phyloP scores from a whole-genome alignment of 2,329 filamentous ascomycete genomes.

The Aspergillus tanneri region DNA sequence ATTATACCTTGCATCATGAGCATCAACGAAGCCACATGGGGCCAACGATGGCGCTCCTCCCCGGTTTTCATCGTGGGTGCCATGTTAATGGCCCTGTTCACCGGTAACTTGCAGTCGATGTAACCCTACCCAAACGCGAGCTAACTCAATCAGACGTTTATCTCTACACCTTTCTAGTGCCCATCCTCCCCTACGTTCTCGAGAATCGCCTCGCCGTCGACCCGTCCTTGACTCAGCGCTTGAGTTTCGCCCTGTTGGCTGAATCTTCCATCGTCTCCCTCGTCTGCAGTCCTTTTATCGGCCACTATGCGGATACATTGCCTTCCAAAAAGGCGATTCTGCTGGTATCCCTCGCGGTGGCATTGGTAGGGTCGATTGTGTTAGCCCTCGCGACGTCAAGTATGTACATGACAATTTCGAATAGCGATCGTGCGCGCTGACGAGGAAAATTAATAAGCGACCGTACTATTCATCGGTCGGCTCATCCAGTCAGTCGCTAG shows the following conservation, averaged over 20 bases:
- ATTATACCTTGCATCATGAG: not conserved
- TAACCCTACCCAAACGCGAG: not conserved
- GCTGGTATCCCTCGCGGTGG: conserved; percentile 20
- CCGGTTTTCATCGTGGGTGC: conserved; percentile 23
- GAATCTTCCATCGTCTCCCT: conserved; percentile 26
- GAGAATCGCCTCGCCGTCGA: conserved; percentile 28
- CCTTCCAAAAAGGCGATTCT: conserved; percentile 22
- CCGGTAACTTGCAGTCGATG: conserved; percentile 13
- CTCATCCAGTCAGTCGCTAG: conserved; percentile 29
- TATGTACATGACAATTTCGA: too few species aligned
- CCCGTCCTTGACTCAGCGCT: conserved; percentile 22
- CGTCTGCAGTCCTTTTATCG: conserved; percentile 25
- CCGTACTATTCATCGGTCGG: conserved; percentile 25
- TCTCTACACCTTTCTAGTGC: conserved; percentile 32
- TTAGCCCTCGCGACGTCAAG: conserved; percentile 24
- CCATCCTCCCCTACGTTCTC: conserved; percentile 31
- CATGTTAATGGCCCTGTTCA: conserved; percentile 27
- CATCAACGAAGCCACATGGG: conserved; percentile 12
- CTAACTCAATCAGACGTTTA: conserved; percentile 24
- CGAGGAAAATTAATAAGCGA: too few species aligned
- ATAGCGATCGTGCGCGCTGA: too few species aligned
- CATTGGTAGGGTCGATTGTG: conserved; percentile 23
- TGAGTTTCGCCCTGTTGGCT: conserved; percentile 28
- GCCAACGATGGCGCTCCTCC: conserved; percentile 25
- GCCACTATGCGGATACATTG: conserved; percentile 22